Conservation (phyloP, 176 grass and related monocot species). For the Eleusine coracana region DNA sequence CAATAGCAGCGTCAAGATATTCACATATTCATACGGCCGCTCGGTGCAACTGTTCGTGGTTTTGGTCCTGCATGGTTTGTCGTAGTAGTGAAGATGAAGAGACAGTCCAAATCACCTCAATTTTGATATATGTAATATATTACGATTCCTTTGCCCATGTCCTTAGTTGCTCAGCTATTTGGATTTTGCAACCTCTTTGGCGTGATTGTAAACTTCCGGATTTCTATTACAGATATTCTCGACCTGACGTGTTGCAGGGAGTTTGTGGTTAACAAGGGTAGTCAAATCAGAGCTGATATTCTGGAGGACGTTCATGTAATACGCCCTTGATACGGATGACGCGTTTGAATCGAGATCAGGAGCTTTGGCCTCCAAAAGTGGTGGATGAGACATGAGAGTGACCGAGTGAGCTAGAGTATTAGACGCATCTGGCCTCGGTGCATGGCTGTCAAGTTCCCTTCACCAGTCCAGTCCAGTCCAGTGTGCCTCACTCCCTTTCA, state of each 20-base stretch:
- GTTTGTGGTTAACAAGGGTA: too few species aligned
- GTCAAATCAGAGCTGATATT: not conserved
- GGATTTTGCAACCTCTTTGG: not conserved
- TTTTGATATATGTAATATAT: conserved; percentile 52
- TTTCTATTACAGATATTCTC: not conserved
- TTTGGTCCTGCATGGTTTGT: conserved; percentile 23
- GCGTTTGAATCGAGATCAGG: too few species aligned
- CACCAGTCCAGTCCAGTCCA: too few species aligned
- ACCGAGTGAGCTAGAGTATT: too few species aligned
- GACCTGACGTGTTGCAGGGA: too few species aligned
- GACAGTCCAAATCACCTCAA: conserved; percentile 32
- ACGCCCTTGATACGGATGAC: too few species aligned
- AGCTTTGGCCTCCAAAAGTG: too few species aligned
- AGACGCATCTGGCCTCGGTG: too few species aligned
- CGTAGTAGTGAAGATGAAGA: conserved; percentile 25
- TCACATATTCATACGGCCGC: not conserved
- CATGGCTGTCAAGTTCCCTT: too few species aligned
- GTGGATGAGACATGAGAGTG: too few species aligned
- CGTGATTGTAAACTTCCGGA: too few species aligned
- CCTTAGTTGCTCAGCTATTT: not conserved
- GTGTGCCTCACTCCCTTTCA: too few species aligned
- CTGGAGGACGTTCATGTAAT: not conserved
- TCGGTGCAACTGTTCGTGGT: conserved; percentile 7
- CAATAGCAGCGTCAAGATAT: not conserved
- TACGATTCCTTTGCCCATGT: not conserved